These are phyloP conservation scores for Diaporthe helianthi DNA, from an alignment of 2,329 filamentous ascomycete species.

Conservation along the genomic window DNA sequence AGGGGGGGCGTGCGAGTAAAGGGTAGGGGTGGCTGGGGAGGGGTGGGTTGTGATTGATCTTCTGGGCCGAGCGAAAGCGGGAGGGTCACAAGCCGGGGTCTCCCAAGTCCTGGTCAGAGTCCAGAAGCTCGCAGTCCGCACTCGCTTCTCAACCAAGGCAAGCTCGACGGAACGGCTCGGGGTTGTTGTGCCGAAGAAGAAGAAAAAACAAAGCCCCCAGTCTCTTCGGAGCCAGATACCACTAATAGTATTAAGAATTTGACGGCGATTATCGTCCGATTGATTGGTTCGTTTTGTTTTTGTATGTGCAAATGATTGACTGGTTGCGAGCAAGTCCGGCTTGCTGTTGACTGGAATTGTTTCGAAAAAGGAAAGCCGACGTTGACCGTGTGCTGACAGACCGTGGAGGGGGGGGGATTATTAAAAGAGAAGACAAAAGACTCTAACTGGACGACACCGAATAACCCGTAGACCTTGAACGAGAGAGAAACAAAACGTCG, in stretches of 20 bases:
- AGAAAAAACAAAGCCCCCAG: conserved; percentile 41
- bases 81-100: conserved; percentile 44
- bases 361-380: conserved; percentile 30
- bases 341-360: conserved; percentile 55
- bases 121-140: conserved; percentile 37
- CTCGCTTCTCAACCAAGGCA: conserved; percentile 35
- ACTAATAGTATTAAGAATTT: conserved; percentile 51
- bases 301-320: conserved; percentile 52
- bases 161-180: conserved; percentile 45
- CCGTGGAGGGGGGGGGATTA: conserved; percentile 45
- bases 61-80: conserved; percentile 52
- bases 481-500: conserved; percentile 51
- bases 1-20: conserved; percentile 42
- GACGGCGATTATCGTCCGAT: conserved; percentile 36
- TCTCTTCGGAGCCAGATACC: conserved; percentile 41
- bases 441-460: conserved; percentile 58
- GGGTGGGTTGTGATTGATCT: conserved; percentile 37
- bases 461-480: conserved; percentile 52
- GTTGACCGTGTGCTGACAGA: conserved; percentile 39
- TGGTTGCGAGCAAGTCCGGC: conserved; percentile 66
- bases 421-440: conserved; percentile 48
- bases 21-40: conserved; percentile 36
- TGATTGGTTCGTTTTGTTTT: conserved; percentile 36
- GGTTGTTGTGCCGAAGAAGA: conserved; percentile 43
- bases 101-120: conserved; percentile 42